Base-by-base conservation (phyloP, 2,329 filamentous ascomycete genomes). In the Hortaea sp. region DNA sequence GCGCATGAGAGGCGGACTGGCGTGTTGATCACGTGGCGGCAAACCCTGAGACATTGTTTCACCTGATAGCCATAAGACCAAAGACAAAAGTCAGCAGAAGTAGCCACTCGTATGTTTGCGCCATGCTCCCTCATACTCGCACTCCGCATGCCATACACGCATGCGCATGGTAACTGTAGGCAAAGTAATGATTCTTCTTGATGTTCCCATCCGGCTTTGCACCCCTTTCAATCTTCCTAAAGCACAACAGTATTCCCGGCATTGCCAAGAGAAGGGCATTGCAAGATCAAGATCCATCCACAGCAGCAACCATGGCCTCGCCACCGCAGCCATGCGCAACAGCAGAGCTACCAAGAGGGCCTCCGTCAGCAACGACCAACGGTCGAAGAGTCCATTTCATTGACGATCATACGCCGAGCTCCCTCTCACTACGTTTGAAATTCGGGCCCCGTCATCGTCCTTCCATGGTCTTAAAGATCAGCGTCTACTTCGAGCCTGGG, bases 391-490 rank as follows among this genome's bases (percentile, higher is more conserved):
- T 49, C 39, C 57, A 53, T 45, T 61, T 62, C 45, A 44, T 46
- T 20, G 57, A 61, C 38, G 50, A 54, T 27, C 57, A 52, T 47
- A 40, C 49, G 27, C 59, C 59, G 9, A 58, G 54, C 1, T 44
- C 53, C 7, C 49, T 62, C 9, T 49, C 49, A 1, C 47, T 62
- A 4, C 52, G 53, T 9, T 49, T 62, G 39, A 60, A 54, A 38
- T 48, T 61, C 7, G 60, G 60, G 1, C 58, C 60, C 0, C 34
- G 46, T 13, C 48, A 52, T 5, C 41, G 48, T n/a, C 57, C 59
- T 5, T 56, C 57, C 2, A 49, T 52, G 29, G 47, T 61, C 20
- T 45, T 62, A 11, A 60, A 59, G 50, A 61, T 62, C 46, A 58
- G 53, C 27, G 51, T 62, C 4, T 45, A 50, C 11, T 62, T 62